Base-by-base conservation (phyloP, 2,329 filamentous ascomycete genomes). In the Emmonsiellopsis sp. region DNA sequence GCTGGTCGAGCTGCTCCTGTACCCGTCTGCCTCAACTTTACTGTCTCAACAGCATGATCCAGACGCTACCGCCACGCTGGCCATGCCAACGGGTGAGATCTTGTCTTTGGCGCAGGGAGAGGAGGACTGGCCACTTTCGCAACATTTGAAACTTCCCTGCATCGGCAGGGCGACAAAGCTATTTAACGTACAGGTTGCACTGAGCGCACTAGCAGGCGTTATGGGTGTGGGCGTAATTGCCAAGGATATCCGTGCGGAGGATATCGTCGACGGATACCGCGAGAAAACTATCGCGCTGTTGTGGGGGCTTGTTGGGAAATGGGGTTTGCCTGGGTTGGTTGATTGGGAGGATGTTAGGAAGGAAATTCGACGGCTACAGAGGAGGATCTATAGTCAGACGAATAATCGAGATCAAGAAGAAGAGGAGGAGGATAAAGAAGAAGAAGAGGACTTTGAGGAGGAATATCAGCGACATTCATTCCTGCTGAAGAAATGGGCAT, bases 191-290 rank as follows among this genome's bases (percentile, higher is more conserved):
- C 76, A 80, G 56, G 65, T 84, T 27, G 79, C 79, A 0, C 65
- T 85, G 2, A 70, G 72, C 48, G 78, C 80, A 2, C 66, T 85
- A 10, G 62, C 65, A n/a, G 67, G 67, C 9, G 67, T 76, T 6
- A 65, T 63, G 9, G 72, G 73, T 2, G 65, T 75, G 10, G 68
- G 64, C 3, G 60, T 64, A 10, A 69, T 77, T 10, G 63, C 73
- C 5, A 64, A 68, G 21, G 69, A 71, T 36, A 67, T 83, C 37
- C 72, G 67, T 11, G 74, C 81, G 0, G 76, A 79, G 40, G 79
- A 85, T 52, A 77, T 85, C 46, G 80, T 85, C 6, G 76, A 84
- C 58, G 82, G 82, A 2, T 80, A 84, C 59, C 76, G 82, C 7
- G 82, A 85, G 60, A 84, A 81, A 65, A 85, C 81, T 0, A 71